Evolutionary conservation across 2,329 filamentous ascomycete genomes (phyloP), one percentile per base, ranked within the genome.

Genomic region (Fusarium devonianum): DNA sequence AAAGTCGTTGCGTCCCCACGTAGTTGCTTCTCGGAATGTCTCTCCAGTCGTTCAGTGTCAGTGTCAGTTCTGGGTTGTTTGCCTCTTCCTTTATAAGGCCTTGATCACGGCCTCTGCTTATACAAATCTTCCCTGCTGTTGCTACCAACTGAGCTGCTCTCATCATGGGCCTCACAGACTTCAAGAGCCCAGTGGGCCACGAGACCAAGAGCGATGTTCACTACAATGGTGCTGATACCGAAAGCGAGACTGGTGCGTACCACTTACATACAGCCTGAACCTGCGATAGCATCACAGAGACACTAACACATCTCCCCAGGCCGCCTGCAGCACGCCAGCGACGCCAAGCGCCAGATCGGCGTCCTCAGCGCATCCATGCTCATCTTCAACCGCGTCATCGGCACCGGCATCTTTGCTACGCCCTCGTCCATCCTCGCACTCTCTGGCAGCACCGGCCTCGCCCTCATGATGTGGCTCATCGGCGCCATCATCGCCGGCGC

Each of bases 401-500:
- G 85, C 30, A 86, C 83, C 9, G 84, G 85, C 54, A 87, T 88
- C 69, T 87, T 87, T 59, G 81, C 84, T 1, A 87, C 84, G 0
- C 84, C 84, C 0, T 77, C 77, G 30, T 75, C 78, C 29, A 85
- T 87, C 56, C 73, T 87, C 40, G 62, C 69, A 2, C 75, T 83
- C 0, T 80, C 77, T 7, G 84, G 84, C 48, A 84, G 80, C 49
- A 78, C 85, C n/a, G 85, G 84, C 4, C 74, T 87, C 0, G 75
- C 83, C 0, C 74, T 87, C 16, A 77, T 87, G 56, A 78, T 88
- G 56, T 88, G 85, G 85, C 74, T 87, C 1, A 74, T 74, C 2
- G 85, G 84, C 18, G 82, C 82, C 71, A 60, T 86, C 39, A 86
- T 88, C 57, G 82, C 85, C 4, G 76, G 73, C 10, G 81, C 82